Conservation (phyloP, 257 asterid species). For the Nicotiana attenuata region DNA sequence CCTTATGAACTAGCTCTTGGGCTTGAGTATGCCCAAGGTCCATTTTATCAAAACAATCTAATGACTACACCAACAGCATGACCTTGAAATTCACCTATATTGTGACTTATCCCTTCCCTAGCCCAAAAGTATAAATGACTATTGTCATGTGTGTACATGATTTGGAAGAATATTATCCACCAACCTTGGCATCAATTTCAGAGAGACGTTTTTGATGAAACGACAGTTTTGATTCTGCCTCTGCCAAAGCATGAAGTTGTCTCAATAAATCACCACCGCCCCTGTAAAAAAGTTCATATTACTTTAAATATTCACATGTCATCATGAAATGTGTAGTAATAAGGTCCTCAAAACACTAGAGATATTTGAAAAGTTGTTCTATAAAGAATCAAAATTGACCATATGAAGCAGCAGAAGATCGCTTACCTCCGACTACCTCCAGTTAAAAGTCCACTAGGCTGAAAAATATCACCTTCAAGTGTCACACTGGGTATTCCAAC, state of each 20-base stretch:
- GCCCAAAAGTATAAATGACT: not conserved
- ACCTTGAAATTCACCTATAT: not conserved
- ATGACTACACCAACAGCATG: not conserved
- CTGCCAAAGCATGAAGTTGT: constrained; percentile 81
- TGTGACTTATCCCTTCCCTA: not conserved
- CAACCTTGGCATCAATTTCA: constrained; percentile 76
- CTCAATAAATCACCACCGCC: constrained; percentile 90
- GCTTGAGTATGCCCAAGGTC: not conserved
- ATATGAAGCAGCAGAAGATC: constrained; percentile 11
- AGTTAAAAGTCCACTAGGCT: constrained; percentile 93
- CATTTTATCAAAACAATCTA: not conserved
- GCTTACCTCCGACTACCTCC: constrained; percentile 97
- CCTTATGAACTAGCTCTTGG: not conserved
- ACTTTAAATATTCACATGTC: constrained; percentile 15
- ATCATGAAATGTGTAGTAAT: constrained; percentile 1
- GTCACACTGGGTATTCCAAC: constrained; percentile 68
- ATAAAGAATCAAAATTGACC: not conserved
- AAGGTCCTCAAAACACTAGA: not conserved
- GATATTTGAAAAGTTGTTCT: not conserved
- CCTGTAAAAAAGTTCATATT: constrained; percentile 40
- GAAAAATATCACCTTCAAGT: constrained; percentile 86
- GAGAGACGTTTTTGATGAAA: constrained; percentile 56
- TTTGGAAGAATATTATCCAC: not conserved
- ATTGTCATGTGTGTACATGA: not conserved
- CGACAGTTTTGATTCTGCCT: constrained; percentile 61